Base-by-base conservation (phyloP, 2,329 filamentous ascomycete species). In the Stagonosporopsis vannaccii region DNA sequence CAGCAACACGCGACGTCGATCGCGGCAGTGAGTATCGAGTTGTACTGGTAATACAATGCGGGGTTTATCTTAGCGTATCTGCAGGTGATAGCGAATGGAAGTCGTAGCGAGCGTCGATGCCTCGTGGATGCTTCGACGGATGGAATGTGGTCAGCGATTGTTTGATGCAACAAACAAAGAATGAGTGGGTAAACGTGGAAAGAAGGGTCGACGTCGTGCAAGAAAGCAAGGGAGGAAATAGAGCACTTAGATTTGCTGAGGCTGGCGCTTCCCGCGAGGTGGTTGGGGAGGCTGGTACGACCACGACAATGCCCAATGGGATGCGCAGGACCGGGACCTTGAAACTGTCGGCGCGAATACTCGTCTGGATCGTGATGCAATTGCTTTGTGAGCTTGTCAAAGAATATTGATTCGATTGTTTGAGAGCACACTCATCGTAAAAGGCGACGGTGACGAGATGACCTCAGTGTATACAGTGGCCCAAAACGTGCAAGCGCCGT, bases 241-340 rank as follows among this genome's bases (percentile, higher is more conserved):
- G 68, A 60, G 63, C 60, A 59, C 65, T 69, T 71, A 55, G 64
- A 64, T 63, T 65, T 67, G 61, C 20, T 61, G 59, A 50, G 69
- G 68, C 64, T 70, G 68, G 66, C 43, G 36, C 45, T 53, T 36
- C 26, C 41, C 30, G 43, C 22, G 43, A 36, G 54, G 54, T 36
- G 54, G 54, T 48, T 58, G 54, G 54, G 54, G 69, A 55, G 56
- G 46, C 25, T 59, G 56, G 56, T 33, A 55, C 52, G 58, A 30
- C 25, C 19, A n/a, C 13, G 28, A 23, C 19, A 1, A 17, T 25
- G 22, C 17, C 47, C 53, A 51, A 56, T 45, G 47, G 30, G 37
- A 28, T 20, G 13, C n/a, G 20, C 23, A 22, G 42, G 40, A 35
- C 19, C 9, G 4, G 15, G 7, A 19, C 30, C 42, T 41, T 28